Base-by-base conservation (phyloP, 805 yeast species). In the Yamadazyma scolyti region DNA sequence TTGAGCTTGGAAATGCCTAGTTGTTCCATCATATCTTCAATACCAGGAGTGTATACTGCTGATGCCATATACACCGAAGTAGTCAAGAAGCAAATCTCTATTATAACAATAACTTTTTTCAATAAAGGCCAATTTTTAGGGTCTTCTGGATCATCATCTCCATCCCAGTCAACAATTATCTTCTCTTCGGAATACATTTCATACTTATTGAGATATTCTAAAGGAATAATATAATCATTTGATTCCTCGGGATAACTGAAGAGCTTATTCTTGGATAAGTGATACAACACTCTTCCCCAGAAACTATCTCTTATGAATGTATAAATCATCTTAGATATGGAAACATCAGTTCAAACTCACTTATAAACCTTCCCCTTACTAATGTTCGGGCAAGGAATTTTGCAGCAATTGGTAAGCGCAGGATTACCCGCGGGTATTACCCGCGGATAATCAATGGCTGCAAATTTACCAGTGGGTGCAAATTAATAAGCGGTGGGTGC, bases 21-120 rank as follows among this genome's bases (percentile, higher is more conserved):
- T 25, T 75, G 70, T 20, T 52, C 52, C 53, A 59, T 64, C 15
- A 79, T 50, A n/a, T 58, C 50, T 14, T 50, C 58, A 23, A 68
- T 55, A 12, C 77, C 73, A 2, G 83, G 82, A 0, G 80, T 68
- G 37, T 71, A 66, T 20, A 75, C 61, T 3, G 82, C 72, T 1
- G 81, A 65, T 9, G 76, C 77, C 63, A 74, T 71, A 35, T 78
- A 77, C 0, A 75, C 72, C 4, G 76, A 28, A 15, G 27, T 24
- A 6, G 36, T 28, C 12, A 30, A 31, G 9, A 30, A 20, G 20
- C 25, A 10, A 11, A 31, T 28, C 17, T 25, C 23, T 8, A 68
- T 51, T 3, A 66, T 46, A 27, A 70, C 57, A 16, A 71, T 27
- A 2, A 50, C 25, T 43, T 70, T 73, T 29, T 63, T 58, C 15